These are phyloP conservation scores for Buddleja alternifolia DNA, from an alignment of 257 asterid genomes.

Conservation along the genomic window DNA sequence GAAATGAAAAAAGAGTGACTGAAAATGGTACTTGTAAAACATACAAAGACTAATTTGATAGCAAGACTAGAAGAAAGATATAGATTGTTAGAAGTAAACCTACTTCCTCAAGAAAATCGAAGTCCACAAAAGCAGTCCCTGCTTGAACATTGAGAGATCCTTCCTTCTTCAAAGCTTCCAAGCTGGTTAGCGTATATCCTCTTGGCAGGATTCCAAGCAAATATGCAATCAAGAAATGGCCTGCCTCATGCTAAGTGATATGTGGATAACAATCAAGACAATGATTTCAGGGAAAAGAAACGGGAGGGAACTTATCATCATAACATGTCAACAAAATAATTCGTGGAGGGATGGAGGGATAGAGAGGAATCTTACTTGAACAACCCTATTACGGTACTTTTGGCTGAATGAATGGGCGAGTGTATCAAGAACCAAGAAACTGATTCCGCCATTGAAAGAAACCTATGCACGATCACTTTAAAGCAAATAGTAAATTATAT, in stretches of 20 bases:
- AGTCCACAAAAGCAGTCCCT: conserved; percentile 95
- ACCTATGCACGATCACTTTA: conserved; percentile 62
- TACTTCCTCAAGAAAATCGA: conserved; percentile 89
- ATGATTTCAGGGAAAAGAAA: conserved; percentile 22
- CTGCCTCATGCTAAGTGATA: conserved; percentile 87
- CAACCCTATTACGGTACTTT: conserved; percentile 89
- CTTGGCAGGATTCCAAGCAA: conserved; percentile 91
- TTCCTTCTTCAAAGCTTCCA: conserved; percentile 87
- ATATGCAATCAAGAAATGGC: conserved; percentile 96
- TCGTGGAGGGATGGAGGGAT: neutral
- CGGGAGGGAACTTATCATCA: neutral
- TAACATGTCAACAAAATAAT: neutral
- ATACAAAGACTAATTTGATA: too few relatives aligned
- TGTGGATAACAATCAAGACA: conserved; percentile 25
- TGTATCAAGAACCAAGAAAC: conserved; percentile 88
- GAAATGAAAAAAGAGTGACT: too few relatives aligned
- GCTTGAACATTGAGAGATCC: conserved; percentile 96
- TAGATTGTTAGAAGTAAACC: conserved; percentile 39
- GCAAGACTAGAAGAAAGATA: conserved; percentile 13
- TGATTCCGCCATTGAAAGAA: conserved; percentile 75
- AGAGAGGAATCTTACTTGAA: conserved; percentile 57
- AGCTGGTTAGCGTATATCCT: conserved; percentile 83
- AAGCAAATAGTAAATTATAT: conserved; percentile 40
- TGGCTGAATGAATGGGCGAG: conserved; percentile 85
- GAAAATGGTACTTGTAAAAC: too few relatives aligned